phyloP scores from a whole-genome alignment of 305 asterid species.

The Fraxinus dipetala region DNA sequence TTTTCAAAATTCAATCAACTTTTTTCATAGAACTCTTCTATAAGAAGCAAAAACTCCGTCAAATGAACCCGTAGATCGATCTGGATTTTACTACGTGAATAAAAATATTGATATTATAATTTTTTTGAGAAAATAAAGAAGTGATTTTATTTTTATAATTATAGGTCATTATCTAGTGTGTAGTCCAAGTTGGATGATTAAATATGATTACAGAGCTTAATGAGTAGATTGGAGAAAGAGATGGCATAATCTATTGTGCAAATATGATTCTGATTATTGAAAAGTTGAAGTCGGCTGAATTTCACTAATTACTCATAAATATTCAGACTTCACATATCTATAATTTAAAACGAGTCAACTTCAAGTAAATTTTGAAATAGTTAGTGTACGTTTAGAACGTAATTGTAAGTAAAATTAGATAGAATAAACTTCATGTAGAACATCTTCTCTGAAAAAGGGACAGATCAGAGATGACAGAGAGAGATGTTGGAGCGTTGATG shows the following conservation, averaged over 20 bases:
- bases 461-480: too few relatives aligned
- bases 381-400: background rate
- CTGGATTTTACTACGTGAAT: background rate
- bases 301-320: background rate
- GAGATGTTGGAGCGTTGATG: too few relatives aligned
- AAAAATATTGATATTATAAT: background rate
- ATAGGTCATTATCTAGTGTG: background rate
- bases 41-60: background rate
- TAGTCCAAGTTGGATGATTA: conserved; percentile 2
- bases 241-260: background rate
- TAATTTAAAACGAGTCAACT: background rate
- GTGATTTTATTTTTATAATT: background rate
- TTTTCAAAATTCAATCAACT: background rate
- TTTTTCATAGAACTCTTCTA: too few relatives aligned
- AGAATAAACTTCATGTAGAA: too few relatives aligned
- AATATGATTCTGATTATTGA: background rate
- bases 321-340: background rate
- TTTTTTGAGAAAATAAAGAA: background rate
- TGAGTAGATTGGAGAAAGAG: background rate
- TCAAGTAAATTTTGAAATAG: background rate
- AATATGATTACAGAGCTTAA: background rate
- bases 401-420: too few relatives aligned
- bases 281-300: background rate
- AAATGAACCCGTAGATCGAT: background rate
- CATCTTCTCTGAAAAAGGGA: too few relatives aligned